Percentiles rank a stretch among this genome's conserved stretches.
Conservation (phyloP, 2,329 filamentous ascomycete genomes). For the Penicillium vulpinum region DNA sequence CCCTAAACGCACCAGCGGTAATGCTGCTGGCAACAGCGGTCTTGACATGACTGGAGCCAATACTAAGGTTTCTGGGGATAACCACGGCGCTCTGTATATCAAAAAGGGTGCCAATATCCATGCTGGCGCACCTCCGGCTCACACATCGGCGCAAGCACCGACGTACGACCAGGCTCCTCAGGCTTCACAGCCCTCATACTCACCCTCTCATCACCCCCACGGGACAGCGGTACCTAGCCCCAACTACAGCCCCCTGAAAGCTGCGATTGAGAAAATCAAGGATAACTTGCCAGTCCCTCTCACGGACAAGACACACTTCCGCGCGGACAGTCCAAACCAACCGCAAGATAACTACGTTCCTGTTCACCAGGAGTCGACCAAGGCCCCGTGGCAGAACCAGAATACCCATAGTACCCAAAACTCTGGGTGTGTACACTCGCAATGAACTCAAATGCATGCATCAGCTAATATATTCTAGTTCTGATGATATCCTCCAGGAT, state of each 20-base stretch:
- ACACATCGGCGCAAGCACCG: neutral
- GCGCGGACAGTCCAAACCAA: neutral
- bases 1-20: constrained; percentile 20
- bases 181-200: too few relatives aligned
- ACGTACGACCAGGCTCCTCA: neutral
- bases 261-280: constrained; percentile 1
- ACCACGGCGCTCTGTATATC: constrained; percentile 22
- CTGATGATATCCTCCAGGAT: constrained; percentile 14
- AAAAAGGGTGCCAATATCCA: neutral
- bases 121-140: neutral
- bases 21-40: constrained; percentile 26
- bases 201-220: too few relatives aligned
- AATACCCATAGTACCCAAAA: constrained; percentile 13
- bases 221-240: too few relatives aligned
- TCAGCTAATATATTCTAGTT: constrained; percentile 4
- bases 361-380: constrained; percentile 4
- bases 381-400: constrained; percentile 12
- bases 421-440: constrained; percentile 9
- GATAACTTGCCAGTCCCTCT: constrained; percentile 7
- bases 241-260: too few relatives aligned
- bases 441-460: neutral
- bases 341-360: neutral
- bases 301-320: neutral
- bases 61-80: constrained; percentile 4
- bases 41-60: constrained; percentile 18